Evolutionary conservation across 805 yeast genomes (phyloP).

Genomic region (Saccharomycodes ludwigii): DNA sequence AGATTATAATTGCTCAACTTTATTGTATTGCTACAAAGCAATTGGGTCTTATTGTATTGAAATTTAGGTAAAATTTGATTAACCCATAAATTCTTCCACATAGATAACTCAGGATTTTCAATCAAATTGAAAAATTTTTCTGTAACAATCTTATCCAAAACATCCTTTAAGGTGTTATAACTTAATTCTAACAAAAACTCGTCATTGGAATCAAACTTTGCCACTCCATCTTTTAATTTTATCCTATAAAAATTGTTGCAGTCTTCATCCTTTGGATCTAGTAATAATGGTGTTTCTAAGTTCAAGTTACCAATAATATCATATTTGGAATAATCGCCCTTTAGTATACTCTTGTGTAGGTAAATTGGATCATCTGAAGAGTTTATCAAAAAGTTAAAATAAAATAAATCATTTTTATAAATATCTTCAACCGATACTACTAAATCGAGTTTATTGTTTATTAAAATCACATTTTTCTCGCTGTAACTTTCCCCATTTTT

Average conservation of each 20-base stretch:
- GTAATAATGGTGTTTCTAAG: conserved; percentile 10
- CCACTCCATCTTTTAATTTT: too few species aligned
- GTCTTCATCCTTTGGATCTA: conserved; percentile 14
- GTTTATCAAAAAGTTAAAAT: conserved; percentile 19
- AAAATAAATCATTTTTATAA: conserved; percentile 15
- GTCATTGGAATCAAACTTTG: too few species aligned
- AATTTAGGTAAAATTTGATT: conserved; percentile 12
- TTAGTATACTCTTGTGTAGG: conserved; percentile 11
- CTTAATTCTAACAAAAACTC: conserved; percentile 12
- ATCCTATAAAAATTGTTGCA: conserved; percentile 18
- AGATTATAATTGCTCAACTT: conserved; percentile 5
- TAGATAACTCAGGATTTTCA: not conserved
- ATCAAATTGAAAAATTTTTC: conserved; percentile 1
- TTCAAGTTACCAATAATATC: conserved; percentile 12
- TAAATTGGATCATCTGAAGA: conserved; percentile 19
- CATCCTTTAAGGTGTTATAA: conserved; percentile 17
- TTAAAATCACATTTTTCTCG: conserved; percentile 8
- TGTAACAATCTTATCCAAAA: conserved; percentile 2
- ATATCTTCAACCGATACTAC: conserved; percentile 24
- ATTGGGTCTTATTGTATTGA: conserved; percentile 10
- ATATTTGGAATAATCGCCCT: conserved; percentile 7
- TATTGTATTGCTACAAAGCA: conserved; percentile 3
- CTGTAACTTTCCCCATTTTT: conserved; percentile 6
- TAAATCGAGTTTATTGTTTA: conserved; percentile 16
- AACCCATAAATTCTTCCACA: conserved; percentile 13